Evolutionary conservation across 306 rosid genomes (phyloP), one percentile per base, ranked within the genome.

Genomic region (Vigna angularis): DNA sequence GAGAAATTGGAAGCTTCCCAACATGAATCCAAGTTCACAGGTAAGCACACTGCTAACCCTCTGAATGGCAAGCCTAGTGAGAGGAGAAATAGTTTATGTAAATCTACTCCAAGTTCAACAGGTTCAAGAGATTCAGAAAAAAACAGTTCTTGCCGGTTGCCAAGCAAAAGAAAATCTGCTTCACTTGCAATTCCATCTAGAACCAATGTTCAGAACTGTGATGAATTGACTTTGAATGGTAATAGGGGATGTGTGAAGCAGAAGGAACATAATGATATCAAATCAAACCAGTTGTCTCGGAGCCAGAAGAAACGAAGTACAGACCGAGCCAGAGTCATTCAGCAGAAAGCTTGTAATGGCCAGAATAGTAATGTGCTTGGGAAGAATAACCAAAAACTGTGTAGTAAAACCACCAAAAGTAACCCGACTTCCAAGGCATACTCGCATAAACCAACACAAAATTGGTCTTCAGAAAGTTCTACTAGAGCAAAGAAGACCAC

Each of bases 361-460:
- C 83, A 76, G 78, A 75, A 81, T 74, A 76, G 65, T 63, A 74
- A 76, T 65, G 84, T 83, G 42, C 90, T 91, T 58, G 83, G 83
- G 78, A 90, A 81, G 81, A 90, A 90, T 76, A 90, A 87, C 70
- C 93, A 82, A 79, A 91, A 90, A 84, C 91, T 86, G 88, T 89
- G 88, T 83, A 56, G 76, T 65, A 42, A 71, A 24, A 55, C 84
- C 58, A 78, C n/a, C 53, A 89, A 72, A 82, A 88, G 83, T 22
- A 85, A 73, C 65, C 70, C 70, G 59, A 70, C 75, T 82, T 81
- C 82, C 75, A 88, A 89, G 73, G 20, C 34, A 58, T 65, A 78
- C 26, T 73, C 89, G 44, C 82, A 59, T 71, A 87, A 84, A 67
- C 82, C 80, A 58, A 66, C 87, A 62, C 77, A 76, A 84, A 75